Base-by-base conservation (phyloP, 805 yeast genomes). In the Myxozyma neglecta region DNA sequence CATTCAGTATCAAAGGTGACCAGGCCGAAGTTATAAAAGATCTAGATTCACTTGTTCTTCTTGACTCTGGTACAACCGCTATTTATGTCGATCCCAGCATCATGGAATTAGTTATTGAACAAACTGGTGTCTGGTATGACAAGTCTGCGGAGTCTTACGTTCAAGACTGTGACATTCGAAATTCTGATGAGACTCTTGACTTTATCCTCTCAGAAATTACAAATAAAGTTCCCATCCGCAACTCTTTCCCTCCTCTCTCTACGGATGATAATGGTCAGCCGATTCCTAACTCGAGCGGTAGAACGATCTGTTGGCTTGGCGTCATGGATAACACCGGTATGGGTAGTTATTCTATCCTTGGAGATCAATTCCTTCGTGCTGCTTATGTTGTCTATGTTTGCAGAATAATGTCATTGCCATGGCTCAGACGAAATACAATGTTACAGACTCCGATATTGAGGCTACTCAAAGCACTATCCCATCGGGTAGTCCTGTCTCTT, bases 311-410 rank as follows among this genome's bases (percentile, higher is more conserved):
- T 44, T 58, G 63, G 10, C 57, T 74, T 42, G 69, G 70, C 11
- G 65, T 72, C 18, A n/a, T 68, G 72, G 24, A 74, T 69, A 36
- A 74, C 68, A 39, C 53, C 60, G 61, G 73, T 75, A 68, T 68
- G 45, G 63, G 63, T 16, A 57, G 29, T 24, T 24, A 49, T 11
- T 47, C 50, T 20, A 77, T 85, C 57, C 76, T 88, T 42, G 94
- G 94, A 10, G 91, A 86, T 70, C 80, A 81, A 49, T 82, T 88
- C 70, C 74, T 88, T 65, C 78, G 89, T 57, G 79, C 82, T 44
- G 87, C 86, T 3, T 89, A 88, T 70, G 80, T 82, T 34, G 90
- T 86, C 14, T 86, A 81, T 72, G 89, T 71, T 75, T 86, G 53
- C 89, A 85, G 29, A 80, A 80, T 67, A 72, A 71, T 53, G 78